Conservation (phyloP, 495 filamentous ascomycete genomes). For the Geoglossum glabrum region DNA sequence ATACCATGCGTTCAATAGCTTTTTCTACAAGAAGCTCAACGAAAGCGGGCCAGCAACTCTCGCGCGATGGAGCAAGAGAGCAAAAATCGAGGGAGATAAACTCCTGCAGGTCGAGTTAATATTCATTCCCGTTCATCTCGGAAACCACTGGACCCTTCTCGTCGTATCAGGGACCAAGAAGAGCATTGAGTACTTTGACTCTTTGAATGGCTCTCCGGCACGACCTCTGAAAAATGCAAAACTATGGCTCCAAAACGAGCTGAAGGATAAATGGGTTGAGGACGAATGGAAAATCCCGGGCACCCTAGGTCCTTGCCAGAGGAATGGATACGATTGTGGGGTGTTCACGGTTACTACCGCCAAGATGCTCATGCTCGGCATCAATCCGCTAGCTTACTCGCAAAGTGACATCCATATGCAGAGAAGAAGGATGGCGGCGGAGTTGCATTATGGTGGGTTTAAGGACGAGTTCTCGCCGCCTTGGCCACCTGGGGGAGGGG, state of each 20-base stretch:
- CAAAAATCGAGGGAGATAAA: conserved; percentile 30
- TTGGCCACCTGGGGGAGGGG: not conserved
- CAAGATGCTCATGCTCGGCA: conserved; percentile 42
- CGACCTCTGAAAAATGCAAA: conserved; percentile 23
- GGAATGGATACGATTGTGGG: conserved; percentile 61
- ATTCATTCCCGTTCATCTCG: conserved; percentile 37
- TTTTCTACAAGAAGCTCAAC: conserved; percentile 44
- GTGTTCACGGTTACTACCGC: conserved; percentile 60
- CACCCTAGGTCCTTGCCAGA: conserved; percentile 31
- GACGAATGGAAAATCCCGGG: conserved; percentile 39
- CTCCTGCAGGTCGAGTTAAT: conserved; percentile 38
- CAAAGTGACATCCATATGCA: conserved; percentile 35
- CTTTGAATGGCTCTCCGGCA: conserved; percentile 23
- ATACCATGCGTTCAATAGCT: conserved; percentile 49
- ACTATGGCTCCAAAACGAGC: conserved; percentile 35
- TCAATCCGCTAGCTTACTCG: conserved; percentile 39
- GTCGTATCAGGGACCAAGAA: conserved; percentile 43
- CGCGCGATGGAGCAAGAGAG: conserved; percentile 31
- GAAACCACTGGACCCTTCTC: conserved; percentile 42
- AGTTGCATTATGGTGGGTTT: conserved; percentile 48
- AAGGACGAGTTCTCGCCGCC: conserved; percentile 20
- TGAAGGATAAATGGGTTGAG: conserved; percentile 27
- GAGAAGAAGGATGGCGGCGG: conserved; percentile 43
- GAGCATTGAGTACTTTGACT: conserved; percentile 59
- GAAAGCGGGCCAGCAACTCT: conserved; percentile 30